phyloP scores from a whole-genome alignment of 441 rosid species.

The Bocquillonia castaneifolia region DNA sequence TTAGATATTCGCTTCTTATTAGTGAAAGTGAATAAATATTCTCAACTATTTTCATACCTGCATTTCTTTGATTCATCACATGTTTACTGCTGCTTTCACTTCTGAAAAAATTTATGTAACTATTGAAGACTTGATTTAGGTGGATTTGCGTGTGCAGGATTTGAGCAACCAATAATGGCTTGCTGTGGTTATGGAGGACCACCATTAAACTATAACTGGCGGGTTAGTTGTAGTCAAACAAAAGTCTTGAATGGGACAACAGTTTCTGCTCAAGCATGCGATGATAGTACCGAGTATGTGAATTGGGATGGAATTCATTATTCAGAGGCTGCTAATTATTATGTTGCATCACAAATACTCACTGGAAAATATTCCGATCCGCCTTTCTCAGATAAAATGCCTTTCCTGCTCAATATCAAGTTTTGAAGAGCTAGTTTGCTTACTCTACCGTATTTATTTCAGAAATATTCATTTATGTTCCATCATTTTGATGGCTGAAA shows the following conservation, averaged over 20 bases:
- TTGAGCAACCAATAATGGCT: slow-evolving; percentile 76
- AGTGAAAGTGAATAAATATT: too few species aligned
- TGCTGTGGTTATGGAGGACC: slow-evolving; percentile 90
- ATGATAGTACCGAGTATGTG: slow-evolving; percentile 69
- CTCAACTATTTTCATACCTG: too few species aligned
- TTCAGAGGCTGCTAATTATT: slow-evolving; percentile 81
- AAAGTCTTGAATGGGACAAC: slow-evolving; percentile 58
- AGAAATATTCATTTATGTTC: slow-evolving; percentile 18
- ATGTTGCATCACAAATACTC: slow-evolving; percentile 65
- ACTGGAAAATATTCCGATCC: slow-evolving; percentile 81
- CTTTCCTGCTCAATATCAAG: slow-evolving; percentile 66
- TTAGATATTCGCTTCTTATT: too few species aligned
- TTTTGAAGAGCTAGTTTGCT: slow-evolving; percentile 37
- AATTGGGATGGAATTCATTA: slow-evolving; percentile 98
- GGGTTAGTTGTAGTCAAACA: slow-evolving; percentile 69
- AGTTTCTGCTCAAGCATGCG: slow-evolving; percentile 64
- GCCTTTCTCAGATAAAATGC: slow-evolving; percentile 71
- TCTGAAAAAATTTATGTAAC: neutral
- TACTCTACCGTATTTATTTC: slow-evolving; percentile 14
- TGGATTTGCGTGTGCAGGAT: slow-evolving; percentile 46
- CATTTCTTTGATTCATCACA: neutral
- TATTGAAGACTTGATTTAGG: neutral
- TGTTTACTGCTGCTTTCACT: too few species aligned
- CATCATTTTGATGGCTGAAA: too few species aligned
- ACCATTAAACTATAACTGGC: slow-evolving; percentile 68